These are phyloP conservation scores for Antitrichia curtipendula DNA, from an alignment of 225 moss, liverwort and hornwort species.

Conservation along the genomic window DNA sequence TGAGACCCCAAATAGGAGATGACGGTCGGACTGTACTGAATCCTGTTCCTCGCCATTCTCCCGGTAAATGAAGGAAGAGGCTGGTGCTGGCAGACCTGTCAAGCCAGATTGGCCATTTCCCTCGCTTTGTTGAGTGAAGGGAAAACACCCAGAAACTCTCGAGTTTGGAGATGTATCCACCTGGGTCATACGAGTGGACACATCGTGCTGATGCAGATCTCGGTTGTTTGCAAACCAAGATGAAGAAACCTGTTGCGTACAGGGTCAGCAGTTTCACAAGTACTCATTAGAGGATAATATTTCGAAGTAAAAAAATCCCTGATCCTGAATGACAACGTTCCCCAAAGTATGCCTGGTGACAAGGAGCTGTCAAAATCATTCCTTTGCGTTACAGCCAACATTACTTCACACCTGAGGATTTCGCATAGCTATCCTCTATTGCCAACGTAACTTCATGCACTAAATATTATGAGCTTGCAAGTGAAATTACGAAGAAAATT, in stretches of 20 bases:
- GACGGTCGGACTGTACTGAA: slow-evolving; percentile 70
- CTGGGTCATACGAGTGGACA: slow-evolving; percentile 21
- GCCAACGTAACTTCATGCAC: not conserved
- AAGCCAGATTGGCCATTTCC: slow-evolving; percentile 54
- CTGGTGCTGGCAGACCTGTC: slow-evolving; percentile 39
- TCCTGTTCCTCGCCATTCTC: slow-evolving; percentile 80
- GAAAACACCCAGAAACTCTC: slow-evolving; percentile 28
- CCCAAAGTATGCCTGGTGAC: not conserved
- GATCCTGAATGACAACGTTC: not conserved
- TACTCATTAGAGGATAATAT: not conserved
- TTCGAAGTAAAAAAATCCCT: not conserved
- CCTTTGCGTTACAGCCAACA: not conserved
- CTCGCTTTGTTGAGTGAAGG: slow-evolving; percentile 23
- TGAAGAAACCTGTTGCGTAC: slow-evolving; percentile 24
- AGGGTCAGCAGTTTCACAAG: not conserved
- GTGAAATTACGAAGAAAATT: not conserved
- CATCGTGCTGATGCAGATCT: slow-evolving; percentile 24
- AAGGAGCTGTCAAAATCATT: not conserved
- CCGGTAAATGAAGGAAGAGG: slow-evolving; percentile 47
- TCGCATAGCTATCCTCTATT: not conserved
- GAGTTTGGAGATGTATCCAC: slow-evolving; percentile 41
- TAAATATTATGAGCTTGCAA: not conserved
- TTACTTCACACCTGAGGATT: not conserved
- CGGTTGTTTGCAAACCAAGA: slow-evolving; percentile 27
- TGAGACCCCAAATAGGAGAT: slow-evolving; percentile 80